These are phyloP conservation scores for Phytophthora sojae DNA, from an alignment of 352 stramenopile genomes.

Conservation along the genomic window DNA sequence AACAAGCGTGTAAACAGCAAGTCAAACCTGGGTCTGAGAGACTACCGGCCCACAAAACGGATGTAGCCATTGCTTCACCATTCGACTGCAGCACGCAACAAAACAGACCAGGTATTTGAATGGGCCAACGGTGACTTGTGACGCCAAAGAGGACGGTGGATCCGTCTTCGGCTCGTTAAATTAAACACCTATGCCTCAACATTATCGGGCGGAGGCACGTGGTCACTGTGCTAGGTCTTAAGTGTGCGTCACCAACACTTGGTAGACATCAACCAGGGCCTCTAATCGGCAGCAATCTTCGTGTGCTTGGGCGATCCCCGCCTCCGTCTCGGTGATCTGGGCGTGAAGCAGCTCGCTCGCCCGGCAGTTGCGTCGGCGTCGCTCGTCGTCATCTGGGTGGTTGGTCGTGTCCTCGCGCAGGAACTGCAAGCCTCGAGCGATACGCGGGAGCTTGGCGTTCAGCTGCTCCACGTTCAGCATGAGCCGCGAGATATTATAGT, in stretches of 20 bases:
- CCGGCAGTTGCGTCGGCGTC: not conserved
- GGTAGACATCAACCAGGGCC: not conserved
- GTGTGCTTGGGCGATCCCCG: too few relatives aligned
- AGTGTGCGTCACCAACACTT: not conserved
- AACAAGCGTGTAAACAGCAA: too few relatives aligned
- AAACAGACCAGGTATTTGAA: too few relatives aligned
- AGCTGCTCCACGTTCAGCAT: not conserved
- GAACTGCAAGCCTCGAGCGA: not conserved
- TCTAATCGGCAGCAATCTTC: too few relatives aligned
- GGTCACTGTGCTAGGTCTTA: not conserved
- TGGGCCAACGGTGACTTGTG: too few relatives aligned
- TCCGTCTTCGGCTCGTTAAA: not conserved
- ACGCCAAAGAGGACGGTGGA: not conserved
- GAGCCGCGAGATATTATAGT: not conserved
- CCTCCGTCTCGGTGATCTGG: not conserved
- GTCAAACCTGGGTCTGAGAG: too few relatives aligned
- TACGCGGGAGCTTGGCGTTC: not conserved
- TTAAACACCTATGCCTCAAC: too few relatives aligned
- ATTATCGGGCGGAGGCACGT: too few relatives aligned
- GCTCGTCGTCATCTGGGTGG: not conserved
- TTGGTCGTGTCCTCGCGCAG: not conserved
- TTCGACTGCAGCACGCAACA: too few relatives aligned
- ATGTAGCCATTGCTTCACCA: too few relatives aligned
- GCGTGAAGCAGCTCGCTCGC: not conserved
- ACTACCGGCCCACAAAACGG: too few relatives aligned